Percentiles rank a stretch among this genome's conserved stretches.
phyloP scores from a whole-genome alignment of 768 basidiomycete genomes.

The Russula abietina region DNA sequence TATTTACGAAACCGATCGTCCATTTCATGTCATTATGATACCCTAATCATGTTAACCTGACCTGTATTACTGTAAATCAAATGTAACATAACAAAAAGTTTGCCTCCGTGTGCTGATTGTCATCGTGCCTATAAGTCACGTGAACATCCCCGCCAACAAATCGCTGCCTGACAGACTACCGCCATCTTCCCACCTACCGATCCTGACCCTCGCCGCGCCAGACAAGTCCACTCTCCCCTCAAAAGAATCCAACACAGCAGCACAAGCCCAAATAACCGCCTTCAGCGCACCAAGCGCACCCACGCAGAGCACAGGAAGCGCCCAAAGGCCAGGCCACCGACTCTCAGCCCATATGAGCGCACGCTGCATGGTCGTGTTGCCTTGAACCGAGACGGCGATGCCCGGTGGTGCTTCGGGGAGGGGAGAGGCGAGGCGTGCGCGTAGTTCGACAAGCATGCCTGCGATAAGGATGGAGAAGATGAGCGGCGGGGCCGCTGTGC shows the following conservation, averaged over 20 bases:
- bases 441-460: constrained; percentile 9
- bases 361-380: constrained; percentile 3
- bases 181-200: constrained; percentile 19
- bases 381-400: not conserved
- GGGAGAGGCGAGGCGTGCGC: constrained; percentile 6
- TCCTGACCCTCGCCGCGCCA: not conserved
- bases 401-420: not conserved
- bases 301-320: constrained; percentile 6
- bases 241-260: not conserved
- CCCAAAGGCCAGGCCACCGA: constrained; percentile 16
- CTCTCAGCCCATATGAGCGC: constrained; percentile 17
- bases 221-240: not conserved
- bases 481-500: constrained; percentile 5
- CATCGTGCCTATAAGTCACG: not conserved
- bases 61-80: not conserved
- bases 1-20: not conserved
- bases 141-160: constrained; percentile 14
- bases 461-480: constrained; percentile 11
- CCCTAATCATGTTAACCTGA: not conserved
- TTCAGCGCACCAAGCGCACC: not conserved
- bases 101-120: too few relatives aligned
- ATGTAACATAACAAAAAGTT: not conserved
- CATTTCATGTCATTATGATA: not conserved
- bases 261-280: not conserved
- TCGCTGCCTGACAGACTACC: constrained; percentile 17